Evolutionary conservation across 2,329 filamentous ascomycete genomes (phyloP), one percentile per base, ranked within the genome.

Genomic region (Calonectria leucothoes): DNA sequence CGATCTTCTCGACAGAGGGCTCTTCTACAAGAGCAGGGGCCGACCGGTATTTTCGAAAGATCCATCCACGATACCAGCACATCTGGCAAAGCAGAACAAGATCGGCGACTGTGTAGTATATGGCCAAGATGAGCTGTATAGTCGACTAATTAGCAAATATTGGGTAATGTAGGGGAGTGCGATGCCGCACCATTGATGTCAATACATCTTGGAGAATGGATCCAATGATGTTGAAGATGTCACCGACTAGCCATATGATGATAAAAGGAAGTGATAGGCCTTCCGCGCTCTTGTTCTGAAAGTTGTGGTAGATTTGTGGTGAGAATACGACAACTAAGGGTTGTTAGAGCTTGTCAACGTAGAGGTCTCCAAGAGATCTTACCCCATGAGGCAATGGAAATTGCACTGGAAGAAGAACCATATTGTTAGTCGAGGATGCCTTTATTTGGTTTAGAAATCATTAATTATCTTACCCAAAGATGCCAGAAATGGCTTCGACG

Each of bases 281-380:
- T 82, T 98, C 95, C 70, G 95, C 95, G 45, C 94, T 97, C 77
- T 91, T 88, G 69, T 95, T 91, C 75, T 92, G 93, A 86, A 98
- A 98, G 83, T 98, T 98, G 82, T 98, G 95, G 79, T 98, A 93
- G 79, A 99, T 98, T 80, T 99, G 97, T 2, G 97, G 97, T 0
- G 95, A 97, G 86, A 98, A 99, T 70, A 99, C 97, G 39, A 98
- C 95, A 70, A 98, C 94, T 86, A 69, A 73, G 49, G 35, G 29
- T 2, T 45, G 71, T 79, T 67, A 80, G 79, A 63, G 29, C 55
- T 29, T 66, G 20, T 27, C 65, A 8, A 29, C 10, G 61, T 29
- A 35, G 31, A 68, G 31, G 45, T 33, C 15, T 27, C 42, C 57
- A 37, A 66, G 37, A 55, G 20, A 39, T 80, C 82, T 57, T 78